Evolutionary conservation across 2,329 filamentous ascomycete genomes (phyloP).

Genomic region (Hypoxylon sp.): DNA sequence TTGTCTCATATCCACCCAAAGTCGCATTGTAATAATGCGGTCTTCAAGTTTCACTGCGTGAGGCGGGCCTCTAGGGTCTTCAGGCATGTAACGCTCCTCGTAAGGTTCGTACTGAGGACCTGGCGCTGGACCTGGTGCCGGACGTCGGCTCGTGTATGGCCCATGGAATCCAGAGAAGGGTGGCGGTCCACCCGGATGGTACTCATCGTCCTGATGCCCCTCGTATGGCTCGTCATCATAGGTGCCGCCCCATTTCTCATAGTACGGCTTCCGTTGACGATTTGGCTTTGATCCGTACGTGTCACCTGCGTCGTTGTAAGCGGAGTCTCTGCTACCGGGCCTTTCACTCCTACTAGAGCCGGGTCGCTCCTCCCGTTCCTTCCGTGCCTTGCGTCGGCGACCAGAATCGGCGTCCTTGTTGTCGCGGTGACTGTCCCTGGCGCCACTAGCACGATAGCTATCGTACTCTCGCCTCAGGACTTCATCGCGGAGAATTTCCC

Average conservation of each 20-base stretch:
- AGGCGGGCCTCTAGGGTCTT: not conserved
- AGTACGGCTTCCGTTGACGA: constrained; percentile 10
- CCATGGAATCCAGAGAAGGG: constrained; percentile 7
- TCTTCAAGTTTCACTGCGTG: constrained; percentile 17
- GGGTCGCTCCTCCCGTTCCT: constrained; percentile 5
- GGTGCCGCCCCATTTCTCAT: constrained; percentile 14
- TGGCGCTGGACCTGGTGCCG: constrained; percentile 5
- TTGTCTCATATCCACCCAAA: constrained; percentile 14
- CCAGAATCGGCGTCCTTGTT: not conserved
- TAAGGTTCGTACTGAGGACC: not conserved
- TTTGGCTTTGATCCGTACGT: constrained; percentile 27
- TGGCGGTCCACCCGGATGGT: not conserved
- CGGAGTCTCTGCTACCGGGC: not conserved
- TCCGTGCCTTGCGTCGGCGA: constrained; percentile 15
- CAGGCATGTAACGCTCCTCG: not conserved
- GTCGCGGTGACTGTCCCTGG: not conserved
- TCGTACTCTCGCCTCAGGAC: constrained; percentile 38
- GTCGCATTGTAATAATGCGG: constrained; percentile 23
- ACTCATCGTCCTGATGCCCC: not conserved
- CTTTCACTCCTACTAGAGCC: constrained; percentile 2
- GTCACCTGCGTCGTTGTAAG: constrained; percentile 1
- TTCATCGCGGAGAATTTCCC: constrained; percentile 35
- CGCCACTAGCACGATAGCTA: constrained; percentile 16
- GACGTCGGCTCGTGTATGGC: not conserved
- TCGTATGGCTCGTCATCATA: constrained; percentile 1